Percentiles rank a stretch among this genome's conserved stretches.
phyloP scores from a whole-genome alignment of 371 early-diverging fungal genomes.

The Mucor mucedo region DNA sequence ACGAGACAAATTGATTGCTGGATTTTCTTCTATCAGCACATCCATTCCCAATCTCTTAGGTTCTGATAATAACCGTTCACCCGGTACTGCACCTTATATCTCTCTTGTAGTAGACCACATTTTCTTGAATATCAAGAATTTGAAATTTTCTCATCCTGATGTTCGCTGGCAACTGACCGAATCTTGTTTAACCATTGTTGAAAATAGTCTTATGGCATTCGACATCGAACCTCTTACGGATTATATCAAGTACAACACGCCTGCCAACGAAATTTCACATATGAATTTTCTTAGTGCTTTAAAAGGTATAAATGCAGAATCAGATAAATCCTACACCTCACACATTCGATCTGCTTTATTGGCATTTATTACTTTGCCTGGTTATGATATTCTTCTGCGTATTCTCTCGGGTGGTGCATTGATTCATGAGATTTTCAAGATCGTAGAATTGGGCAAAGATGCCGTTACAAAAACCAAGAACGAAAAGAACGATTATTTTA shows the following conservation, averaged over 20 bases:
- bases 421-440: conserved; percentile 63
- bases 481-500: conserved; percentile 15
- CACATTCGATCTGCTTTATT: conserved; percentile 6
- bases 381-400: conserved; percentile 78
- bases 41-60: conserved; percentile 69
- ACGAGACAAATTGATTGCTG: conserved; percentile 32
- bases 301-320: not conserved
- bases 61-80: conserved; percentile 57
- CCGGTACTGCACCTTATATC: conserved; percentile 83
- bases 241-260: not conserved
- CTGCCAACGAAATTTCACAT: not conserved
- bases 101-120: conserved; percentile 80
- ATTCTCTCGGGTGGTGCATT: conserved; percentile 76
- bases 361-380: conserved; percentile 68
- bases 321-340: not conserved
- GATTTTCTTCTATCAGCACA: conserved; percentile 39
- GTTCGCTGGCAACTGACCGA: conserved; percentile 80
- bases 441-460: conserved; percentile 54
- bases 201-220: conserved; percentile 75
- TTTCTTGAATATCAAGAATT: conserved; percentile 70
- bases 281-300: not conserved
- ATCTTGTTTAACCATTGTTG: conserved; percentile 70
- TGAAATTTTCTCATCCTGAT: conserved; percentile 63
- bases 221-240: conserved; percentile 54
- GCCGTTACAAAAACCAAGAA: not conserved